phyloP scores from a whole-genome alignment of 768 basidiomycete species.

The Auricularia sp. region DNA sequence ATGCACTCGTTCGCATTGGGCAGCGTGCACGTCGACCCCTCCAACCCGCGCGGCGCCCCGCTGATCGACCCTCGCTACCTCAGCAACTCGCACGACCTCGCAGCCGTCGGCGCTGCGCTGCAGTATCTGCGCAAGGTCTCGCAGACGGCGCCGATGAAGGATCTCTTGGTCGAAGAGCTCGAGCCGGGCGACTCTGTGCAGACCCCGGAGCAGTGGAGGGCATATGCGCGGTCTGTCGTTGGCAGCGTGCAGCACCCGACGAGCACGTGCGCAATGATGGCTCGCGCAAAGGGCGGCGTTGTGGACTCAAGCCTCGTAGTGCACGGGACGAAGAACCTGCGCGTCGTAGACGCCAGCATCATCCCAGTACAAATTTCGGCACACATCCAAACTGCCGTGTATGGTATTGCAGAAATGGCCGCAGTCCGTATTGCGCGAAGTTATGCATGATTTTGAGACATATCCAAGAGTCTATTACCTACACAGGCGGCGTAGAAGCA shows the following conservation, averaged over 20 bases:
- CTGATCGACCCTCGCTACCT: constrained; percentile 37
- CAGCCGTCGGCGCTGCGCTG: constrained; percentile 45
- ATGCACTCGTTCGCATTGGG: neutral
- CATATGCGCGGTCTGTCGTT: constrained; percentile 23
- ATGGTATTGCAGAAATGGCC: constrained; percentile 41
- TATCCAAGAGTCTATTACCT: too few relatives aligned
- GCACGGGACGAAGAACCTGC: constrained; percentile 11
- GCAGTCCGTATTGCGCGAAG: constrained; percentile 26
- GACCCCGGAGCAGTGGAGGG: constrained; percentile 47
- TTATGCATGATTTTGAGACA: too few relatives aligned
- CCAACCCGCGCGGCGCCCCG: constrained; percentile 25
- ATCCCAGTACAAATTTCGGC: too few relatives aligned
- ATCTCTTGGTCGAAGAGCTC: constrained; percentile 34
- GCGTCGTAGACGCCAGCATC: too few relatives aligned
- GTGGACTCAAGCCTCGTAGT: constrained; percentile 40
- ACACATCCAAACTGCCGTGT: too few relatives aligned
- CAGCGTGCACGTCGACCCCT: constrained; percentile 21
- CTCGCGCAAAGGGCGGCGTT: constrained; percentile 43
- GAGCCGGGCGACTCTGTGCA: constrained; percentile 39
- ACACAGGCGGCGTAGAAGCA: too few relatives aligned
- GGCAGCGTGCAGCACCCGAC: constrained; percentile 42
- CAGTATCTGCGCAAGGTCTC: constrained; percentile 52
- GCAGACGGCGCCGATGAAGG: constrained; percentile 39
- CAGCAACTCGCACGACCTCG: constrained; percentile 25
- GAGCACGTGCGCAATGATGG: constrained; percentile 49